A percentile compares a stretch with the other conserved stretches of the same genome.
Evolutionary conservation across 208 protist species (phyloP).

Genomic region (Naegleria lovaniensis): DNA sequence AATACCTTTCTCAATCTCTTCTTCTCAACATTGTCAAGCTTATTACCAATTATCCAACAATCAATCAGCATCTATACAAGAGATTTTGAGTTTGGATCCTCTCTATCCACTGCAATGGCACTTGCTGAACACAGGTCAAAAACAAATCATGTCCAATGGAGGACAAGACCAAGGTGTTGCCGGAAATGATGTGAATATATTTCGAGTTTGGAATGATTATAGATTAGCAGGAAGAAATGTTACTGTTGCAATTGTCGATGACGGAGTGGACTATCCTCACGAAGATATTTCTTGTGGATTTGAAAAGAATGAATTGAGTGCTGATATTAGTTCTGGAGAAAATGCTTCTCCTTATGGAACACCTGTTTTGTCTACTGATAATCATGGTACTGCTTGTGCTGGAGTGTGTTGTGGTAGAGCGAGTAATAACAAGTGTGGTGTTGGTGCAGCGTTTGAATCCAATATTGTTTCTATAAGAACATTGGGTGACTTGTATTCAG

Average conservation of each 20-base stretch:
- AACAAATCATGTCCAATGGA: background rate
- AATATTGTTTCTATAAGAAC: constrained; percentile 6
- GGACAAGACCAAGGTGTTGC: background rate
- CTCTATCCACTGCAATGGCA: background rate
- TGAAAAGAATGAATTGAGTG: background rate
- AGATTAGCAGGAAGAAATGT: constrained; percentile 21
- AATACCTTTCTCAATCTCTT: no score
- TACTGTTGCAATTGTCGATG: constrained; percentile 38
- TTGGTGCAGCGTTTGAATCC: constrained; percentile 35
- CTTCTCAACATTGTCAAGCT: no score
- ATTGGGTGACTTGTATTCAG: constrained; percentile 33
- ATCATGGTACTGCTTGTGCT: constrained; percentile 32
- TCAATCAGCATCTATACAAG: background rate
- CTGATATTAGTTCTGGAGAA: constrained; percentile 26
- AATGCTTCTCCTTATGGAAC: background rate
- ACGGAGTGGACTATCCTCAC: constrained; percentile 34
- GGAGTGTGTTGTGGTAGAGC: background rate
- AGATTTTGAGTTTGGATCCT: background rate
- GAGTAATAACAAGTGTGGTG: constrained; percentile 33
- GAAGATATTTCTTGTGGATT: constrained; percentile 36
- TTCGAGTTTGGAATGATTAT: background rate
- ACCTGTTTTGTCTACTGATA: background rate
- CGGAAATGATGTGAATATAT: background rate
- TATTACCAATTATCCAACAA: background rate
- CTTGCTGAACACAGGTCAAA: background rate